Evolutionary conservation across 2,329 filamentous ascomycete genomes (phyloP), one percentile per base, ranked within the genome.

Genomic region (Ophiostoma pallidulum): DNA sequence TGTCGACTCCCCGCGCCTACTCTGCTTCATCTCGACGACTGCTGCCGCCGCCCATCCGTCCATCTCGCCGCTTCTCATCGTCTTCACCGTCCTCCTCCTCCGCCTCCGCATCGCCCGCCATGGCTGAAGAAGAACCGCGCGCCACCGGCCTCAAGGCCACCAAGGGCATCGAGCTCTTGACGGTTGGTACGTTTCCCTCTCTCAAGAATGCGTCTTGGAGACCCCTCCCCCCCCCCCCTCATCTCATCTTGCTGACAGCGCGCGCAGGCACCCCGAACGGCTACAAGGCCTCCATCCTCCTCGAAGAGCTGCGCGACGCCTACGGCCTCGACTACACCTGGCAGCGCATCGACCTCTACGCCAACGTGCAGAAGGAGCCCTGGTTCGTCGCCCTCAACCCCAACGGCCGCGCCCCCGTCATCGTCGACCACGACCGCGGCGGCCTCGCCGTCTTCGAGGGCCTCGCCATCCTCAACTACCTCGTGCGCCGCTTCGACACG

Each of bases 401-500:
- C 32, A 85, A 84, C 61, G 80, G 80, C 3, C 72, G 78, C 14
- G 82, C 83, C 55, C 78, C 80, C 2, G 78, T 75, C 40, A 73
- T 84, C 40, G 72, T 83, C 26, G 80, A 84, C 64, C 80, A 84
- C 54, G 77, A 84, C 61, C 72, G 77, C 52, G 66, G 67, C 48
- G 72, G 64, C 40, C 75, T 84, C 44, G 64, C 73, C 37, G 78
- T 91, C 24, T 91, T 90, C 57, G 86, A 92, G 64, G 82, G 80
- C 38, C 75, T 80, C 40, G 77, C 82, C 41, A 54, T 54, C 31
- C 47, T 52, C 14, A 47, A 84, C 65, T 81, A 78, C 61, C 77
- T 86, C 57, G 77, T 71, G 56, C 86, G 77, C 61, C 73, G 75
- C 28, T 55, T 61, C 40, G 62, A 62, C 53, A 58, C 54, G 52